Evolutionary conservation across 2,329 filamentous ascomycete genomes (phyloP).

Genomic region (Delphinella strobiligena): DNA sequence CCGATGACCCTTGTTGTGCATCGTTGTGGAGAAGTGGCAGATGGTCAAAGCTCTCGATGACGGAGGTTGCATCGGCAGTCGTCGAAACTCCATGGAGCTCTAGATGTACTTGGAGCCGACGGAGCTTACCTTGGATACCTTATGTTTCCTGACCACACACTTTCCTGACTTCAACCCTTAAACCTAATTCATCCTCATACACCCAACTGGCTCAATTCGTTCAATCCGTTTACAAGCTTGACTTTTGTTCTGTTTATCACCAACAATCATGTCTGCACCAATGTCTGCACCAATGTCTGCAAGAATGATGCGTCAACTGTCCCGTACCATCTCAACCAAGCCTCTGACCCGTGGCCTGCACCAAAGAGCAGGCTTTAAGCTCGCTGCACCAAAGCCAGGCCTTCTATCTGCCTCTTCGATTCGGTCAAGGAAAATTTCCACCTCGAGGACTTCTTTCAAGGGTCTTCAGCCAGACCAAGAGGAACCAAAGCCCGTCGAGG

Average conservation of each 20-base stretch:
- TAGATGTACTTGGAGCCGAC: not conserved
- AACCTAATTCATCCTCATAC: not conserved
- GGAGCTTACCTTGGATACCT: no score
- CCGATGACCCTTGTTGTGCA: not conserved
- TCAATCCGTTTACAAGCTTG: no score
- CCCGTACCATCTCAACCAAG: slow-evolving; percentile 11
- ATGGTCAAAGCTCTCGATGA: not conserved
- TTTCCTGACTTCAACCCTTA: not conserved
- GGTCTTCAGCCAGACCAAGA: slow-evolving; percentile 31
- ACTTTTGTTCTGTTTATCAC: not conserved
- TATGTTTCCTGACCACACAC: not conserved
- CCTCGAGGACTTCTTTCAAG: slow-evolving; percentile 7
- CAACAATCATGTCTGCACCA: slow-evolving; percentile 15
- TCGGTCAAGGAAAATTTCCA: no score
- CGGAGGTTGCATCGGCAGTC: not conserved
- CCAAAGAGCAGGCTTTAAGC: not conserved
- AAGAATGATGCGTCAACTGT: slow-evolving; percentile 14
- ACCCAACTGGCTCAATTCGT: no score
- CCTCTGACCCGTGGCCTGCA: not conserved
- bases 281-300: slow-evolving; percentile 16
- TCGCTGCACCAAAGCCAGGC: slow-evolving; percentile 7
- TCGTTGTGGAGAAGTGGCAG: not conserved
- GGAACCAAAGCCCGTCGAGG: slow-evolving; percentile 28
- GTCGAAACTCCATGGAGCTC: no score
- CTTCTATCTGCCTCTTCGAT: slow-evolving; percentile 4